Conservation (phyloP, 2,329 filamentous ascomycete species). For the Sordariomycetes sp. region DNA sequence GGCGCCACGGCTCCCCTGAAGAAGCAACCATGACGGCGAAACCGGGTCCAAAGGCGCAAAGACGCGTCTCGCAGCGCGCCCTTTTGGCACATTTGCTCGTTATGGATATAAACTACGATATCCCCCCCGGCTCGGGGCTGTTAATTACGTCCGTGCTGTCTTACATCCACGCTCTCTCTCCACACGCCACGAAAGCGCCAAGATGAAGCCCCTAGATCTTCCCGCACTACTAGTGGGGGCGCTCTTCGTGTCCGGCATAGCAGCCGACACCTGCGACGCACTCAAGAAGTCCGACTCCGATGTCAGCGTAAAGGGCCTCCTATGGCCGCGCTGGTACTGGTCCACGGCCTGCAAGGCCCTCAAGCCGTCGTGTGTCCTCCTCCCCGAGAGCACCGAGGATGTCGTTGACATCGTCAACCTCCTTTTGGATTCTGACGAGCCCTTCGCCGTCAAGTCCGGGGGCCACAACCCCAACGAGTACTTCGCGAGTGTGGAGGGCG, state of each 20-base stretch:
- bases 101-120: no score
- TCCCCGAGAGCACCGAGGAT: slow-evolving; percentile 32
- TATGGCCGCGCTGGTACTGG: slow-evolving; percentile 20
- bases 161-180: background rate
- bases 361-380: slow-evolving; percentile 31
- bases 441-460: slow-evolving; percentile 41
- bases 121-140: no score
- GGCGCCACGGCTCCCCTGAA: no score
- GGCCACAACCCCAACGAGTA: slow-evolving; percentile 43
- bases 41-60: no score
- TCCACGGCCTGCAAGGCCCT: slow-evolving; percentile 26
- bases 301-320: background rate
- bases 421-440: slow-evolving; percentile 29
- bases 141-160: background rate
- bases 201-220: background rate
- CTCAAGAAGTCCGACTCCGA: background rate
- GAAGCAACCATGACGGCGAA: no score
- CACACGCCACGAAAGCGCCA: background rate
- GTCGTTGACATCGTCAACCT: slow-evolving; percentile 37
- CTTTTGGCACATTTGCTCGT: no score
- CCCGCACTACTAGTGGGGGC: background rate
- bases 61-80: no score
- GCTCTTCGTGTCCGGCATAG: background rate
- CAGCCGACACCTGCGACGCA: background rate
- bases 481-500: slow-evolving; percentile 33